Base-by-base conservation (phyloP, 2,329 filamentous ascomycete species). In the Lasiodiplodia hormozganensis region DNA sequence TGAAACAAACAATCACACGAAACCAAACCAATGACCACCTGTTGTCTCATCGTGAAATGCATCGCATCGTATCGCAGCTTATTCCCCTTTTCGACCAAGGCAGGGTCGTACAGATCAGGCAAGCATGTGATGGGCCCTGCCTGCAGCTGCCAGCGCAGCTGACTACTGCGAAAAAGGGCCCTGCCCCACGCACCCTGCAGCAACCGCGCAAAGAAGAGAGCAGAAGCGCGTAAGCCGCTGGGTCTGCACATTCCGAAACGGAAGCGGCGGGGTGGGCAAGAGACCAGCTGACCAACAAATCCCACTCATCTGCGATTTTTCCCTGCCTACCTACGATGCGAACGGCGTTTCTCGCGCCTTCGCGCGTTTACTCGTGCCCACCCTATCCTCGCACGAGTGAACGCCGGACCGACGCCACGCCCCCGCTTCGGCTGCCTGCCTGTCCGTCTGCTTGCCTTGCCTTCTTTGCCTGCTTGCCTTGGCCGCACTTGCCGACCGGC, bases 171-270 rank as follows among this genome's bases (percentile, higher is more conserved):
- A 34, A 57, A 21, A 38, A 31, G n/a, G 28, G 53, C 51, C 51
- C 28, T 23, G 51, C 23, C 51, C 51, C 51, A 31, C 51, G 16
- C 51, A 53, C 51, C 31, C 47, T 43, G 49, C 36, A 38, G 36
- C n/a, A n/a, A 31, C 34, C 16, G 18, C 36, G 36, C n/a, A n/a
- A 36, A 28, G n/a, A 18, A 34, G 34, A 10, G 14, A n/a, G 10
- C 51, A 38, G 56, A 60, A 64, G 60, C 60, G 60, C 60, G 60
- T 52, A 64, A 64, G 60, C 60, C 60, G 60, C 60, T 64, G 51
- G 21, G 14, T 11, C 47, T 25, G 28, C 47, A 64, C 60, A 64
- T 64, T 64, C 60, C 60, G 31, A 64, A 64, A 64, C 60, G 60
- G 43, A 47, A 47, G 43, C 16, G 60, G 60, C 60, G 47, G 60